A percentile compares a stretch with the other conserved stretches of the same genome.
Conservation (phyloP, 768 basidiomycete genomes). For the Tylopilus vinaceipallidus region DNA sequence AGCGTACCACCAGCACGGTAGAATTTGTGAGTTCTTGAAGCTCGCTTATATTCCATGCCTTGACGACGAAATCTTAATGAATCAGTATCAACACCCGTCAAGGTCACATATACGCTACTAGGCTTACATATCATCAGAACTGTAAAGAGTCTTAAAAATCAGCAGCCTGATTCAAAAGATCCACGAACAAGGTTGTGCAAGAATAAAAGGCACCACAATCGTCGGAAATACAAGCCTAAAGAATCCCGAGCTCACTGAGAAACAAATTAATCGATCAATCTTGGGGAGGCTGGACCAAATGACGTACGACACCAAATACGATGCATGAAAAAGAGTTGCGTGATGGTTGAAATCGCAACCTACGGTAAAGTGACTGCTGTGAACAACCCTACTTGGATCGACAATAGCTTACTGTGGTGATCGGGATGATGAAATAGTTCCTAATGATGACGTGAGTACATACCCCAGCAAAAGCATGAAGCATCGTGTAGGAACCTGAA, state of each 20-base stretch:
- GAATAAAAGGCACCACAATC: background rate
- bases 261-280: background rate
- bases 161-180: background rate
- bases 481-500: background rate
- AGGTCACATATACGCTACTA: background rate
- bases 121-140: background rate
- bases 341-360: background rate
- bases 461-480: background rate
- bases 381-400: background rate
- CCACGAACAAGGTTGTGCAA: background rate
- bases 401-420: background rate
- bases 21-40: no score
- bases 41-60: no score
- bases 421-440: background rate
- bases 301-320: background rate
- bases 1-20: no score
- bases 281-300: background rate
- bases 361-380: background rate
- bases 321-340: background rate
- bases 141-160: background rate
- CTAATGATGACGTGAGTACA: background rate
- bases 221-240: background rate
- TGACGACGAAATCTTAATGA: background rate
- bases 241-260: background rate
- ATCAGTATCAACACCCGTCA: background rate